A percentile compares a stretch with the other conserved stretches of the same genome.
phyloP scores from a whole-genome alignment of 345 rosid species.

The Passiflora organensis region DNA sequence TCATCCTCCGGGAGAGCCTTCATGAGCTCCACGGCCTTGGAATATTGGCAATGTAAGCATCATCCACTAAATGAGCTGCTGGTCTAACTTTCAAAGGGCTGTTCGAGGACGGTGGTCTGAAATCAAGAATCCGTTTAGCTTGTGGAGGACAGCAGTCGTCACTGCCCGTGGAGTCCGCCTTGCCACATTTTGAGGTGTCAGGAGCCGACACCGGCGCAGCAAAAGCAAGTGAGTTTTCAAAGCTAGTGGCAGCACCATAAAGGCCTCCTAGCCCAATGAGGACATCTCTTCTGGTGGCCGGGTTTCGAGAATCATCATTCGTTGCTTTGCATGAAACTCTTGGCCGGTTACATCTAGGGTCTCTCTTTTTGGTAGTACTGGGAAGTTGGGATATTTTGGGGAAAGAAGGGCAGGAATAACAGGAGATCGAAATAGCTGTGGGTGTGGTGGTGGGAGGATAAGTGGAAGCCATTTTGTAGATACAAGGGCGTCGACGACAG shows the following conservation, averaged over 20 bases:
- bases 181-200: constrained; percentile 35
- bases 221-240: constrained; percentile 28
- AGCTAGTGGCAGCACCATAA: constrained; percentile 32
- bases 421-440: no score
- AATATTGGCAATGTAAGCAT: constrained; percentile 36
- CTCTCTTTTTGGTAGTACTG: constrained; percentile 16
- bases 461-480: not conserved
- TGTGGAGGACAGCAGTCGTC: constrained; percentile 50
- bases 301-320: constrained; percentile 11
- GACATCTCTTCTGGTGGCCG: constrained; percentile 37
- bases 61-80: constrained; percentile 39
- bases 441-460: no score
- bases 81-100: constrained; percentile 30
- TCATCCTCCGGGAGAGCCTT: constrained; percentile 50
- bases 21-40: constrained; percentile 46
- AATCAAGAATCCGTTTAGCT: constrained; percentile 34
- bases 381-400: constrained; percentile 24
- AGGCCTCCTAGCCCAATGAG: constrained; percentile 53
- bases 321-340: constrained; percentile 27
- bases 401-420: constrained; percentile 6
- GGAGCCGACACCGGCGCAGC: constrained; percentile 40
- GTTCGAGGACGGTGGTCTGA: constrained; percentile 25
- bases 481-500: no score
- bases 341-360: not conserved
- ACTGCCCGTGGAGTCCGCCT: constrained; percentile 27